Conservation (phyloP, 768 basidiomycete genomes). For the Hericium rajendrae region DNA sequence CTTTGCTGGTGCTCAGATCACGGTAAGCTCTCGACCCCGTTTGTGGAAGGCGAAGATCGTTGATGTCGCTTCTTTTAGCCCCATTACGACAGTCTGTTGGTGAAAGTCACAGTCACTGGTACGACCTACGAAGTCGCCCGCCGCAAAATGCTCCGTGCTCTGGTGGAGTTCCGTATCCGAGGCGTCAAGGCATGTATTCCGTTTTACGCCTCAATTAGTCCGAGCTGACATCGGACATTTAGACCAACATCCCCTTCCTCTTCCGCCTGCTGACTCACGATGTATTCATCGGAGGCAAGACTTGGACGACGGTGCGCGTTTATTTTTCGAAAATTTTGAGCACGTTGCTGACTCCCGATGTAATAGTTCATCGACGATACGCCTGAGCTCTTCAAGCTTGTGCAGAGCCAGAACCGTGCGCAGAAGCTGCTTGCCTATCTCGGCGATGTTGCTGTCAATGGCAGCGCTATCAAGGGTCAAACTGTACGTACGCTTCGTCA, state of each 20-base stretch:
- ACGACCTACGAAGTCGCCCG: constrained; percentile 98
- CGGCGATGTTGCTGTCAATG: constrained; percentile 96
- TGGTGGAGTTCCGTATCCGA: constrained; percentile 99
- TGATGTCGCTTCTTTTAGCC: constrained; percentile 41
- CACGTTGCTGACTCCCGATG: neutral
- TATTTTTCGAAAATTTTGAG: neutral
- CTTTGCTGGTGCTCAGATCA: constrained; percentile 98
- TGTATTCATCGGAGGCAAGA: constrained; percentile 91
- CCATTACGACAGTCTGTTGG: constrained; percentile 95
- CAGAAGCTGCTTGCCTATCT: constrained; percentile 96
- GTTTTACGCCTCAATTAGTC: neutral
- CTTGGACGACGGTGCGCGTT: constrained; percentile 83
- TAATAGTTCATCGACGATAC: constrained; percentile 96
- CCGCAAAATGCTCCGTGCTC: constrained; percentile 96
- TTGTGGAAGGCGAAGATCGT: neutral
- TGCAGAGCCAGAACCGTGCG: constrained; percentile 95
- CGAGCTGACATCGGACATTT: neutral
- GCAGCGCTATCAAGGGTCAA: constrained; percentile 96
- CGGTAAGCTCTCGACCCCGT: constrained; percentile 40
- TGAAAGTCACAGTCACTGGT: constrained; percentile 92
- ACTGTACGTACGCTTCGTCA: constrained; percentile 26
- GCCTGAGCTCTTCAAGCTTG: constrained; percentile 97
- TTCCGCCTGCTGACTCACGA: constrained; percentile 97
- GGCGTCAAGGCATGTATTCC: constrained; percentile 75
- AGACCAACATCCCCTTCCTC: constrained; percentile 99